Conservation (phyloP, 495 filamentous ascomycete species). For the Chaetomium cochliodes region DNA sequence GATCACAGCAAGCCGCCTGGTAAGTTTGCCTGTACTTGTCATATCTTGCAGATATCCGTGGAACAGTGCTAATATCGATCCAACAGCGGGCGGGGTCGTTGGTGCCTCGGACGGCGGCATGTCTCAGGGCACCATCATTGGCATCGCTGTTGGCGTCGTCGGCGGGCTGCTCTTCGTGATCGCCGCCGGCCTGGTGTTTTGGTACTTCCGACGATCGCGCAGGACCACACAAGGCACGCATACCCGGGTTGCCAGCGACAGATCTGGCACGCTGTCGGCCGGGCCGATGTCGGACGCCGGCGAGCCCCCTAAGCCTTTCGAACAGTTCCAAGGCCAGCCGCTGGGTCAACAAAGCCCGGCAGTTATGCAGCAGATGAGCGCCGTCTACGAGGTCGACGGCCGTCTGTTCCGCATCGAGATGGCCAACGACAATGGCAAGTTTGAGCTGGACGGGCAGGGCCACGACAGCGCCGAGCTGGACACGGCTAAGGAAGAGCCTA, state of each 20-base stretch:
- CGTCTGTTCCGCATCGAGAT: conserved; percentile 30
- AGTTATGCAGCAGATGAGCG: background rate
- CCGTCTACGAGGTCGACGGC: conserved; percentile 32
- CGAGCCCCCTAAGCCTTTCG: background rate
- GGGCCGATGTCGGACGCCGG: background rate
- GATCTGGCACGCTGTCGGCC: background rate
- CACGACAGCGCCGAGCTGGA: conserved; percentile 22
- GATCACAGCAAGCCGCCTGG: conserved; percentile 33
- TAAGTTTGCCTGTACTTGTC: conserved; percentile 27
- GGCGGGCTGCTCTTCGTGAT: conserved; percentile 22
- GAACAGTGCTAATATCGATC: background rate
- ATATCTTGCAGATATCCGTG: background rate
- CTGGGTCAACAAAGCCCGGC: background rate
- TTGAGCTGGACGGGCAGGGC: conserved; percentile 30
- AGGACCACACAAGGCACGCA: background rate
- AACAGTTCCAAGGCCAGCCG: background rate
- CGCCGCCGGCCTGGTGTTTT: conserved; percentile 19
- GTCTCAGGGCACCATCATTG: conserved; percentile 30
- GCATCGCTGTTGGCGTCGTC: conserved; percentile 29
- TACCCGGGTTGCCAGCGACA: background rate
- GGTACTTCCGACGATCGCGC: conserved; percentile 24
- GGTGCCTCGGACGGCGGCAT: conserved; percentile 10
- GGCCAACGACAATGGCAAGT: conserved; percentile 20
- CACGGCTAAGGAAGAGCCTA: background rate
- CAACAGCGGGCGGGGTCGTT: background rate